Percentiles rank a stretch among this genome's conserved stretches.
Evolutionary conservation across 371 early-diverging fungal genomes (phyloP).

Genomic region (Massospora cicadina): DNA sequence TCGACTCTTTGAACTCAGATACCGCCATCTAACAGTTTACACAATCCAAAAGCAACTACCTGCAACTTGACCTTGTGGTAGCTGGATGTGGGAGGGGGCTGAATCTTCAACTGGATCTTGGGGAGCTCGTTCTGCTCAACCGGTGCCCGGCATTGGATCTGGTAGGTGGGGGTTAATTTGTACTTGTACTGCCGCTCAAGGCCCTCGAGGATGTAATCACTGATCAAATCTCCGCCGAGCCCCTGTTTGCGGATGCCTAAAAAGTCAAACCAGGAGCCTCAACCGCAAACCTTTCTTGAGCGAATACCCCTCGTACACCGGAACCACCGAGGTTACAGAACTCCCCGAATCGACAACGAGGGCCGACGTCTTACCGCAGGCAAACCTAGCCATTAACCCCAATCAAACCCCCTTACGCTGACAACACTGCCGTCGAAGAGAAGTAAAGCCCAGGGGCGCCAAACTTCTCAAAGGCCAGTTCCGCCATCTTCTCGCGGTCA

Average conservation of each 20-base stretch:
- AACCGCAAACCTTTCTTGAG: slow-evolving; percentile 52
- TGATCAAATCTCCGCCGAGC: slow-evolving; percentile 67
- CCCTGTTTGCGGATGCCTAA: slow-evolving; percentile 48
- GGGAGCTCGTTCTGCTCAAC: slow-evolving; percentile 54
- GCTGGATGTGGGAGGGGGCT: slow-evolving; percentile 38
- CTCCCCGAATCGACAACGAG: slow-evolving; percentile 87
- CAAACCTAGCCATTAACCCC: slow-evolving; percentile 36
- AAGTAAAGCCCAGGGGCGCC: slow-evolving; percentile 82
- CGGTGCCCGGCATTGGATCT: slow-evolving; percentile 47
- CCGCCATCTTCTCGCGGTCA: slow-evolving; percentile 65
- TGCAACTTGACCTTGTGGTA: slow-evolving; percentile 47
- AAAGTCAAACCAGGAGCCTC: background rate
- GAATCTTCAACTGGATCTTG: slow-evolving; percentile 26
- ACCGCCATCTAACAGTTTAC: slow-evolving; percentile 27
- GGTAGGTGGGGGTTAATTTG: slow-evolving; percentile 68
- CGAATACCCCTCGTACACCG: slow-evolving; percentile 90
- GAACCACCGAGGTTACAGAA: slow-evolving; percentile 66
- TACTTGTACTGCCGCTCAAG: slow-evolving; percentile 35
- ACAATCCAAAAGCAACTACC: slow-evolving; percentile 17
- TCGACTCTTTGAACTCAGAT: slow-evolving; percentile 83
- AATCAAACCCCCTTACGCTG: slow-evolving; percentile 42
- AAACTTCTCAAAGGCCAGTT: slow-evolving; percentile 87
- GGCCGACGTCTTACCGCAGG: slow-evolving; percentile 72
- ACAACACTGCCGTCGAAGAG: slow-evolving; percentile 73
- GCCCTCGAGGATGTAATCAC: slow-evolving; percentile 47